Evolutionary conservation across 1,139 yeast species (phyloP), one percentile per base, ranked within the genome.

Genomic region (Scheffersomyces insectosa): DNA sequence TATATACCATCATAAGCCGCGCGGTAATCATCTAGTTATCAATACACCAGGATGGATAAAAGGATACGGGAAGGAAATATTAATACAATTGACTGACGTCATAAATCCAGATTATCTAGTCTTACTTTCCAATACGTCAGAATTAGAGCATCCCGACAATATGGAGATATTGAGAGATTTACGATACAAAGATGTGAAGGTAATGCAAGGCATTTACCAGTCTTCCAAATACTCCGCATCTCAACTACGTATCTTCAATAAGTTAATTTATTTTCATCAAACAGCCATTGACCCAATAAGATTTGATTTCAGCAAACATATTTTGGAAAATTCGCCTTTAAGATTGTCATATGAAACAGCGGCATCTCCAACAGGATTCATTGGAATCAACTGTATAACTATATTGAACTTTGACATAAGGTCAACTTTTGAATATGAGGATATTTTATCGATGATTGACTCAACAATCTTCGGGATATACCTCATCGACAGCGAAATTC

Each of bases 21-120:
- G 50, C 14, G 69, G 70, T 37, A 65, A 74, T 16, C 73, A 78
- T 8, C 65, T 90, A 10, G 62, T 93, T 1, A 74, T 91, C 3
- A 91, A 91, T 54, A 82, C 95, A 0, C 95, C 97, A 0, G 97
- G 98, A 0, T 91, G 97, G 97, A 79, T 90, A 23, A 88, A 87
- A 62, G 98, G 98, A 0, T 82, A 82, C 47, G 99, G 98, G 0
- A 72, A 84, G 31, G 85, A 83, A 43, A 64, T 91, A 8, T 68
- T 88, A 15, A 66, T 65, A 12, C 68, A 75, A 12, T 66, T 89
- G 1, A 68, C 85, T 2, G 49, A 57, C 1, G 49, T 63, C 8
- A 61, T 80, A 1, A 62, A 69, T n/a, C 88, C 95, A 0, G 75
- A 84, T 0, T 71, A 78, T 48, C 61, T 87, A 27, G 60, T 86